Percentiles rank a stretch among this genome's conserved stretches.
Evolutionary conservation across 768 basidiomycete genomes (phyloP).

Genomic region (Russula olivacea): DNA sequence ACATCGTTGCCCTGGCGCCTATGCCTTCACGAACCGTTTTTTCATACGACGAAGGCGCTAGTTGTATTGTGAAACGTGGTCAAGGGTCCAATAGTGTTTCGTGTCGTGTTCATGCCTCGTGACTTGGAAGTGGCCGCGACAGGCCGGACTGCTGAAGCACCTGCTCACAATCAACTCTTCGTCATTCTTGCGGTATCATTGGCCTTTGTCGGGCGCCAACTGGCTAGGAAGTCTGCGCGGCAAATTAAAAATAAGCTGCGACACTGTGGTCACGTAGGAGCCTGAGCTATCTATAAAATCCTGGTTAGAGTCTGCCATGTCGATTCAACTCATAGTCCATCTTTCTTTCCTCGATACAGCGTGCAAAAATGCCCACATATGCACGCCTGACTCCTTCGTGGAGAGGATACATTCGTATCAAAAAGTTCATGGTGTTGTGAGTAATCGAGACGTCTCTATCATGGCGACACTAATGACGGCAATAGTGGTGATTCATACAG

Average conservation of each 20-base stretch:
- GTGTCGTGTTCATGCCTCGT: neutral
- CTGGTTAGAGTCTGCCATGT: neutral
- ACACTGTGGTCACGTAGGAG: neutral
- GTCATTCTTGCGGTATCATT: neutral
- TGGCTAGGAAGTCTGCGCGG: too few species aligned
- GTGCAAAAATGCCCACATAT: constrained; percentile 11
- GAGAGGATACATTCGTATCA: constrained; percentile 17
- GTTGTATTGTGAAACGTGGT: neutral
- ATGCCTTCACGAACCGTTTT: neutral
- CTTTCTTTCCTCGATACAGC: constrained; percentile 3
- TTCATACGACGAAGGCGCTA: neutral
- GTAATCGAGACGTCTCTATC: neutral
- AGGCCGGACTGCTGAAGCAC: neutral
- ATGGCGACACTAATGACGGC: neutral
- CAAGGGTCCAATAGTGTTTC: neutral
- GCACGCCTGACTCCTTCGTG: constrained; percentile 21
- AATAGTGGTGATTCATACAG: constrained; percentile 21
- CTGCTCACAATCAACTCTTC: neutral
- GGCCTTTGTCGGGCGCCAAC: neutral
- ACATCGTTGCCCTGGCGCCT: neutral
- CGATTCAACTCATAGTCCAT: neutral
- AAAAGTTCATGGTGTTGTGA: constrained; percentile 21
- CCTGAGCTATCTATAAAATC: constrained; percentile 5
- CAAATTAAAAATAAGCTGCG: too few species aligned
- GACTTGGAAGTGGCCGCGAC: neutral